These are phyloP conservation scores for Nephelium lappaceum DNA, from an alignment of 345 rosid species.

Conservation along the genomic window DNA sequence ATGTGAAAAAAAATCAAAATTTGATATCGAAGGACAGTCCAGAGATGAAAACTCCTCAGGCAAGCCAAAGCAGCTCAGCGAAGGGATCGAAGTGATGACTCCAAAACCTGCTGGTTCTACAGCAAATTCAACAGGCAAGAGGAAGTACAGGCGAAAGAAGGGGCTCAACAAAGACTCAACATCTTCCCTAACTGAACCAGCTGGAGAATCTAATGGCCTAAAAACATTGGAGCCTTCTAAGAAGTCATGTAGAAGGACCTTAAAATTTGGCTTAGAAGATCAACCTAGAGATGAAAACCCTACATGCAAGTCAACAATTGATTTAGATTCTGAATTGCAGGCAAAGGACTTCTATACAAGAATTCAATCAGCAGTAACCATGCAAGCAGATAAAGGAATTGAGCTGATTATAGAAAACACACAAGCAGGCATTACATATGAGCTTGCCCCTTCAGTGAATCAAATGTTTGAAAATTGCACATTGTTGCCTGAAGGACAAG, in stretches of 20 bases:
- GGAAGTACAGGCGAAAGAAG: slow-evolving; percentile 55
- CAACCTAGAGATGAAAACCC: slow-evolving; percentile 22
- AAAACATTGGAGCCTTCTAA: slow-evolving; percentile 32
- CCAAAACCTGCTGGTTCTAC: slow-evolving; percentile 34
- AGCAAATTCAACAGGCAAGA: slow-evolving; percentile 45
- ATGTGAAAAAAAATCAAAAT: slow-evolving; percentile 62
- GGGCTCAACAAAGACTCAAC: slow-evolving; percentile 27
- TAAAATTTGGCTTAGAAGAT: slow-evolving; percentile 48
- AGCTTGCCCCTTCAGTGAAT: slow-evolving; percentile 23
- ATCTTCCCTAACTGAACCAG: slow-evolving; percentile 33
- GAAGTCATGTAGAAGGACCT: slow-evolving; percentile 55
- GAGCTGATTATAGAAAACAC: slow-evolving; percentile 42
- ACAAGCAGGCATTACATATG: slow-evolving; percentile 30
- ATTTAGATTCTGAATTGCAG: slow-evolving; percentile 26
- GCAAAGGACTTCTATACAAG: slow-evolving; percentile 18
- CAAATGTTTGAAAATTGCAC: slow-evolving; percentile 30
- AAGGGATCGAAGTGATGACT: slow-evolving; percentile 16
- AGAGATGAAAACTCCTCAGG: slow-evolving; percentile 19
- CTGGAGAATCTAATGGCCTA: slow-evolving; percentile 32
- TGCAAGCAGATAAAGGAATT: slow-evolving; percentile 25
- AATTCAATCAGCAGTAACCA: slow-evolving; percentile 27
- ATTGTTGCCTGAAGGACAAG: slow-evolving; percentile 31
- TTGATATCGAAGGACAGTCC: slow-evolving; percentile 38
- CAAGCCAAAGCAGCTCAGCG: slow-evolving; percentile 15
- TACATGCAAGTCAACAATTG: slow-evolving; percentile 16